These are phyloP conservation scores for Fusarium dlaminii DNA, from an alignment of 2,329 filamentous ascomycete species.

Conservation along the genomic window DNA sequence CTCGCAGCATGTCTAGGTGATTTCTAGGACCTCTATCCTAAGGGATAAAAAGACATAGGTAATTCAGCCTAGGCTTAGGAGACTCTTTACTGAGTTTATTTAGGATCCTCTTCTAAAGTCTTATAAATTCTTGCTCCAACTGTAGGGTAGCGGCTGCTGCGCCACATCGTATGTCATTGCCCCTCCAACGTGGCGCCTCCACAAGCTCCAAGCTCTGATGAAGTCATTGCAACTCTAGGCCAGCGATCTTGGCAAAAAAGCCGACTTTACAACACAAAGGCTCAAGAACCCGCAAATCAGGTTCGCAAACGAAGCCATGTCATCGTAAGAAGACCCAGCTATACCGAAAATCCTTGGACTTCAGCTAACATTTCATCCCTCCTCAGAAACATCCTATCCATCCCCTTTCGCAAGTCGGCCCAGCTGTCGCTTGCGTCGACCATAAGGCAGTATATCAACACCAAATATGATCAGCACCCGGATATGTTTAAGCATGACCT, in stretches of 20 bases:
- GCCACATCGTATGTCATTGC: conserved; percentile 35
- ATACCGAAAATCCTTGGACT: rapidly evolving
- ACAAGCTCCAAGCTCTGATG: conserved; percentile 23
- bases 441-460: conserved; percentile 94
- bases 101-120: not conserved
- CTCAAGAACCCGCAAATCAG: conserved; percentile 6
- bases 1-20: no score
- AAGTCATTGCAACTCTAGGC: conserved; percentile 38
- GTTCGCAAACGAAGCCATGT: conserved; percentile 35
- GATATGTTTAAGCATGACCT: conserved; percentile 94
- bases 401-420: conserved; percentile 89
- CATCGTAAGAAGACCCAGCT: conserved; percentile 36
- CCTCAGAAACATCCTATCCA: conserved; percentile 71
- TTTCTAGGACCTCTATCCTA: not conserved
- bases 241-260: conserved; percentile 4
- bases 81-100: not conserved
- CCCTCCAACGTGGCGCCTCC: conserved; percentile 36
- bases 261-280: not conserved
- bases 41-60: not conserved
- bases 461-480: conserved; percentile 98
- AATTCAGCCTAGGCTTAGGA: not conserved
- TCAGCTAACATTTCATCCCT: conserved; percentile 18
- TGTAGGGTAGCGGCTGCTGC: conserved; percentile 8
- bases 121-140: not conserved
- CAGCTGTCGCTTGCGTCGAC: conserved; percentile 80